Percentiles rank a stretch among this genome's conserved stretches.
Conservation (phyloP, 2,329 filamentous ascomycete species). For the Calcarisporium arbuscula region DNA sequence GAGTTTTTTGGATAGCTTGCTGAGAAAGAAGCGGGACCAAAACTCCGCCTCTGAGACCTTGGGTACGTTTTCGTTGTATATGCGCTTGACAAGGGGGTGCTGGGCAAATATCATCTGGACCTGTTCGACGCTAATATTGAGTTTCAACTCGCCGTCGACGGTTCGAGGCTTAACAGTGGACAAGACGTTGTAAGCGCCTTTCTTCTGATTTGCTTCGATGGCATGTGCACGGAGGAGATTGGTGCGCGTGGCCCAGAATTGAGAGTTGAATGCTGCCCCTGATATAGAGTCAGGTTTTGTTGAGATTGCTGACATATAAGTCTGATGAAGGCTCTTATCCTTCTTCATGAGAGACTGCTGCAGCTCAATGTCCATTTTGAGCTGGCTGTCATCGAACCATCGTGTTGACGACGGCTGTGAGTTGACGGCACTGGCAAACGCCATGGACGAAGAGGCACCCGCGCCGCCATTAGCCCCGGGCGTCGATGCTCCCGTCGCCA, state of each 20-base stretch:
- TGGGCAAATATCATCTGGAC: conserved; percentile 89
- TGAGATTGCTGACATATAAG: conserved; percentile 77
- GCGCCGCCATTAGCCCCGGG: conserved; percentile 24
- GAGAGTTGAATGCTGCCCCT: conserved; percentile 73
- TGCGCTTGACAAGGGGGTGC: conserved; percentile 81
- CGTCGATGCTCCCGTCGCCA: conserved; percentile 15
- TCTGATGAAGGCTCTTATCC: conserved; percentile 67
- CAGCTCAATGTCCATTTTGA: conserved; percentile 72
- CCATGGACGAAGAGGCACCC: conserved; percentile 62
- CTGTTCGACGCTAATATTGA: conserved; percentile 86
- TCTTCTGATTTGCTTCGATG: conserved; percentile 79
- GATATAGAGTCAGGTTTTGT: conserved; percentile 82
- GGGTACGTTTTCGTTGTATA: conserved; percentile 91
- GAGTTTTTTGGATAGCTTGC: conserved; percentile 81
- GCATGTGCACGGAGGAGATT: conserved; percentile 84
- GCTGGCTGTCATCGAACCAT: conserved; percentile 74
- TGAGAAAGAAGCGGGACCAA: conserved; percentile 92
- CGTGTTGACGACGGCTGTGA: conserved; percentile 49
- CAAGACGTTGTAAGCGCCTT: conserved; percentile 88
- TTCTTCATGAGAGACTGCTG: conserved; percentile 85
- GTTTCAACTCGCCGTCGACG: conserved; percentile 52
- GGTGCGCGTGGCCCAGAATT: conserved; percentile 90
- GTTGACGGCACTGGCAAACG: conserved; percentile 65
- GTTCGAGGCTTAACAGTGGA: conserved; percentile 71
- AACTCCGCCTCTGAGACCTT: conserved; percentile 74